Evolutionary conservation across 148 eudicot species (phyloP).

Genomic region (Tetragonia tetragonoides): DNA sequence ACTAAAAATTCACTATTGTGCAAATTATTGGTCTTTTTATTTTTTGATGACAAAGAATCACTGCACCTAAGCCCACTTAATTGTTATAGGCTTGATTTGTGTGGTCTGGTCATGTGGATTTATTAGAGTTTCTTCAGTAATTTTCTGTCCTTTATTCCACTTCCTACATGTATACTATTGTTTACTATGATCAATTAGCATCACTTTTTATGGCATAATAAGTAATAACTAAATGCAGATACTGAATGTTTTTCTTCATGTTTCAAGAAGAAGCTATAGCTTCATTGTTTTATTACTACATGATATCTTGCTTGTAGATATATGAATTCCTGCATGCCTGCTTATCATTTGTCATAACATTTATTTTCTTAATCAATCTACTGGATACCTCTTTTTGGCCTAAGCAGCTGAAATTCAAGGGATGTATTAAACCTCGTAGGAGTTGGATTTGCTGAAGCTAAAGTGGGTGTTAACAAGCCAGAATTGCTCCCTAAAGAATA

Average conservation of each 20-base stretch:
- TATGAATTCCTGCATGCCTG: background rate
- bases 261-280: background rate
- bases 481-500: constrained; percentile 85
- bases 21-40: background rate
- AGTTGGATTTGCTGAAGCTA: constrained; percentile 69
- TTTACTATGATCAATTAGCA: too few relatives aligned
- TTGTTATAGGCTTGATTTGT: background rate
- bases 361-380: background rate
- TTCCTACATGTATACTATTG: background rate
- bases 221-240: background rate
- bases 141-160: background rate
- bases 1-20: too few relatives aligned
- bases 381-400: background rate
- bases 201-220: background rate
- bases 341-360: background rate
- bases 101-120: background rate
- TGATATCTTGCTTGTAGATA: background rate
- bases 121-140: background rate
- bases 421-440: constrained; percentile 47
- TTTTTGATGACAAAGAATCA: background rate
- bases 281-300: background rate
- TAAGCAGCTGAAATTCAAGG: constrained; percentile 18
- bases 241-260: background rate
- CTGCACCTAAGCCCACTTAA: background rate
- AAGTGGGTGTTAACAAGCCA: constrained; percentile 91